Base-by-base conservation (phyloP, 2,329 filamentous ascomycete species). In the Pseudogymnoascus sp. region DNA sequence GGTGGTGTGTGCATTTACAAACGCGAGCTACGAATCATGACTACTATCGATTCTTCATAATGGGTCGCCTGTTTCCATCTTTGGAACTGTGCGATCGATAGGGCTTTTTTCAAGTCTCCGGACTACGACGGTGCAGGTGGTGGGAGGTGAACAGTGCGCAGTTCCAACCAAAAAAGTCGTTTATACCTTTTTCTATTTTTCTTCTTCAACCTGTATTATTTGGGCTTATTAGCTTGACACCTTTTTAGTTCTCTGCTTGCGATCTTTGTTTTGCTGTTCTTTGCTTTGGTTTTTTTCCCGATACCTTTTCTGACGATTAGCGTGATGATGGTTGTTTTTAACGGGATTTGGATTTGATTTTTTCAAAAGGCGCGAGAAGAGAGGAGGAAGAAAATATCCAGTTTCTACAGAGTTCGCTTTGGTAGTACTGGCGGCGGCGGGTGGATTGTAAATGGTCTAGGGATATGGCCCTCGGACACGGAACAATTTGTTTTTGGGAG, bases 311-410 rank as follows among this genome's bases (percentile, higher is more conserved):
- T 65, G 60, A 68, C 12, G n/a, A 68, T 73, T 74, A 74, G 72
- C 72, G 72, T 73, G 69, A 74, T 72, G 72, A 74, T 65, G 67
- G 70, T 66, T 59, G 39, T 37, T 62, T 42, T 42, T 42, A 42
- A 42, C 39, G 39, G 39, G 39, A 42, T 42, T 21, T 42, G 39
- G 39, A 10, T 18, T 42, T 21, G 18, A 16, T 16, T 42, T 42
- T 42, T 42, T 21, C 39, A 42, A 42, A 42, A 42, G 39, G 39
- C 39, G 39, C 39, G 39, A 16, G 39, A 42, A 42, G 39, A 42
- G 39, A 7, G 5, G 39, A 42, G 39, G 8, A 40, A 21, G 39
- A 42, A 42, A 42, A 42, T 42, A 42, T 42, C 39, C 39, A 21
- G 39, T 42, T 3, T 34, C 39, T 42, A 42, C 39, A 12, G 11